These are phyloP conservation scores for Nymphaea colorata DNA, from an alignment of 164 flowering plant species.

Conservation along the genomic window DNA sequence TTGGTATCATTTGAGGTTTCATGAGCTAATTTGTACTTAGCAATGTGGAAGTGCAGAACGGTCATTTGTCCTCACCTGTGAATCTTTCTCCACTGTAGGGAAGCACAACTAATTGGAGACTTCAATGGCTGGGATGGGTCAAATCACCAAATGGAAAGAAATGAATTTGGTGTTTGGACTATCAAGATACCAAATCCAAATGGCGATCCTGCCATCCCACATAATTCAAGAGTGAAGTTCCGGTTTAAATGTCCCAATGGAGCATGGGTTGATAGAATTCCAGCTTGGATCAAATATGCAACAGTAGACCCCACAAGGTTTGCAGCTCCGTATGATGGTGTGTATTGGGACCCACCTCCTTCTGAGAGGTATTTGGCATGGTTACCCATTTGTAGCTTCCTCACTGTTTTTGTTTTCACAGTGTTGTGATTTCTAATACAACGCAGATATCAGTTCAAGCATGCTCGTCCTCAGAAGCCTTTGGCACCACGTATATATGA, in stretches of 20 bases:
- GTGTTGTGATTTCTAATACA: neutral
- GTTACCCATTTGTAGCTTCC: neutral
- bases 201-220: constrained; percentile 71
- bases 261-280: constrained; percentile 88
- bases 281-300: constrained; percentile 97
- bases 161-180: constrained; percentile 90
- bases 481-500: constrained; percentile 81
- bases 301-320: constrained; percentile 65
- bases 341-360: constrained; percentile 85
- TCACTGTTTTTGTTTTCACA: neutral
- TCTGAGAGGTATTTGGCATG: constrained; percentile 60
- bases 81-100: constrained; percentile 28
- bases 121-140: constrained; percentile 95
- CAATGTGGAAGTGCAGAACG: no score
- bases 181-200: constrained; percentile 57
- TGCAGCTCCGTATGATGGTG: constrained; percentile 95
- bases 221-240: constrained; percentile 77
- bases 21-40: no score
- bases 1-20: no score
- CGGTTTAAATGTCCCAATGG: constrained; percentile 76
- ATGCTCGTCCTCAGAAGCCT: constrained; percentile 82
- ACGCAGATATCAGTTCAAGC: constrained; percentile 70
- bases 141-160: constrained; percentile 69
- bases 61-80: no score
- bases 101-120: constrained; percentile 90